Percentiles rank a stretch among this genome's conserved stretches.
phyloP scores from a whole-genome alignment of 179 eudicot species.

The Beta corolliflora region DNA sequence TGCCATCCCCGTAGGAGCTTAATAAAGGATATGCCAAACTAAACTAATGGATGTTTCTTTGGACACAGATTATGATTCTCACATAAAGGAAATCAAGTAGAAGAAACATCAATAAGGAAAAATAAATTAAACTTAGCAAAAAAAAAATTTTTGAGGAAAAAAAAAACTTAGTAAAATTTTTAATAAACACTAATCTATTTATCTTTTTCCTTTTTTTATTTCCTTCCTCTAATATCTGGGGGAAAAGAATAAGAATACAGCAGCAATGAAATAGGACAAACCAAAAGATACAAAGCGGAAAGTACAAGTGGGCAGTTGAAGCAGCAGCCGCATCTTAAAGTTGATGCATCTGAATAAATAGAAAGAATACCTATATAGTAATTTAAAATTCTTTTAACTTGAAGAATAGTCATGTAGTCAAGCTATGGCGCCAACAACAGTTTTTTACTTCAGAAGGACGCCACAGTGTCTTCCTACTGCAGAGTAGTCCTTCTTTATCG shows the following conservation, averaged over 20 bases:
- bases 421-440: constrained; percentile 31
- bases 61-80: neutral
- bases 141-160: too few relatives aligned
- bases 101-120: neutral
- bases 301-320: neutral
- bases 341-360: constrained; percentile 25
- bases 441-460: constrained; percentile 45
- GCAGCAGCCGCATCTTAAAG: constrained; percentile 23
- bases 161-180: neutral
- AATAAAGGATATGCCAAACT: too few relatives aligned
- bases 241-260: neutral
- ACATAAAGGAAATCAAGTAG: neutral
- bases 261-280: too few relatives aligned
- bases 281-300: neutral
- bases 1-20: too few relatives aligned
- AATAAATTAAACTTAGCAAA: neutral
- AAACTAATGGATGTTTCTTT: too few relatives aligned
- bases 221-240: neutral
- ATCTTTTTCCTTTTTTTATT: too few relatives aligned
- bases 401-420: constrained; percentile 11
- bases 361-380: constrained; percentile 11
- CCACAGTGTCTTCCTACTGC: constrained; percentile 44
- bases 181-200: neutral
- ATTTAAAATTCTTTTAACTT: constrained; percentile 4
- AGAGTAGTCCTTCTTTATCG: constrained; percentile 31